These are phyloP conservation scores for Phytopythium boreale DNA, from an alignment of 352 stramenopile species.

Conservation along the genomic window DNA sequence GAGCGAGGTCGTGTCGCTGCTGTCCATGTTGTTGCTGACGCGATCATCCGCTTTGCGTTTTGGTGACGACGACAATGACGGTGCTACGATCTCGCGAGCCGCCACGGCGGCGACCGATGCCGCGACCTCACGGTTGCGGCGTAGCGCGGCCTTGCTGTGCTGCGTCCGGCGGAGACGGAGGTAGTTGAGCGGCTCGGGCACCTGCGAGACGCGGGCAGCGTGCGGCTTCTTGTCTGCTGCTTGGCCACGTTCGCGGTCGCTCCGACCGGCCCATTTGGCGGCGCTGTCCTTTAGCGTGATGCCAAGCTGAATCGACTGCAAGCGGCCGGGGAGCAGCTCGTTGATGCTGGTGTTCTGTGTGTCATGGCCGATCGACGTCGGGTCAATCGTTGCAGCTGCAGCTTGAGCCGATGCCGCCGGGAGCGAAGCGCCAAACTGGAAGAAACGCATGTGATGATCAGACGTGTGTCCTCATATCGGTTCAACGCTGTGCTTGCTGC, in stretches of 20 bases:
- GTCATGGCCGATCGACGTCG: neutral
- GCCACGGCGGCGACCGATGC: slow-evolving; percentile 29
- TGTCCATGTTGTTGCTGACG: slow-evolving; percentile 1
- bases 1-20: neutral
- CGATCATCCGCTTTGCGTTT: neutral
- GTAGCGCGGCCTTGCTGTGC: slow-evolving; percentile 40
- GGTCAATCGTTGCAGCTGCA: too few relatives aligned
- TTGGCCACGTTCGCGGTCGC: neutral
- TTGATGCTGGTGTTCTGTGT: neutral
- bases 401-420: neutral
- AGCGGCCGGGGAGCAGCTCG: neutral
- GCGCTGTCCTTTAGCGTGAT: neutral
- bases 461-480: neutral
- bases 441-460: slow-evolving; percentile 7
- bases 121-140: slow-evolving; percentile 41
- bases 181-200: slow-evolving; percentile 60
- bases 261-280: neutral
- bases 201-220: neutral
- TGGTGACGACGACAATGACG: slow-evolving; percentile 15
- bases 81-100: slow-evolving; percentile 46
- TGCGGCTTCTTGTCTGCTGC: neutral
- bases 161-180: slow-evolving; percentile 57
- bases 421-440: neutral
- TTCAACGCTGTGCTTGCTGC: neutral
- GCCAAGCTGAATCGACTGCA: slow-evolving; percentile 1